phyloP scores from a whole-genome alignment of 2,329 filamentous ascomycete genomes.

The Capronia coronata region DNA sequence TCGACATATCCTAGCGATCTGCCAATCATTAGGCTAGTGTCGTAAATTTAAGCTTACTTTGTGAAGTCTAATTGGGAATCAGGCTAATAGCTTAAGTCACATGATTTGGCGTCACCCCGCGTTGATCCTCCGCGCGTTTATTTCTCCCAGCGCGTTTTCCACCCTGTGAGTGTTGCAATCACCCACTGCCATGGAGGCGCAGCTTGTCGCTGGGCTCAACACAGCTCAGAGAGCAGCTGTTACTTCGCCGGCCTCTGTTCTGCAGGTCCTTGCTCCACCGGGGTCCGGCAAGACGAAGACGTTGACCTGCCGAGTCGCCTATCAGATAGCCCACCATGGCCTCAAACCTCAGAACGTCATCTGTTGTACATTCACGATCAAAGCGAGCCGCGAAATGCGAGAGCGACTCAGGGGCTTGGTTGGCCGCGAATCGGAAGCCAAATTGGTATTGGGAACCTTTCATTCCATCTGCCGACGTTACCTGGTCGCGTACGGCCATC shows the following conservation, averaged over 20 bases:
- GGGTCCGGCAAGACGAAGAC: constrained; percentile 91
- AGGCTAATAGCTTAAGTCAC: constrained; percentile 1
- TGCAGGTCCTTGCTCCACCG: constrained; percentile 58
- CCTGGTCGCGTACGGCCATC: constrained; percentile 71
- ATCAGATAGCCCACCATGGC: constrained; percentile 66
- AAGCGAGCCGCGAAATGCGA: constrained; percentile 90
- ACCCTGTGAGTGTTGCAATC: not conserved
- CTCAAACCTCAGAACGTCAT: constrained; percentile 80
- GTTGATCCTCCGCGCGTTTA: not conserved
- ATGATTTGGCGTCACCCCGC: constrained; percentile 6
- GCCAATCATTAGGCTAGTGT: no score
- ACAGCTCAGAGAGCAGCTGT: constrained; percentile 58
- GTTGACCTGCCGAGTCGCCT: constrained; percentile 83
- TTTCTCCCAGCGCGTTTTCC: not conserved
- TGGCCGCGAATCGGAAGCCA: constrained; percentile 67
- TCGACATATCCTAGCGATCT: no score
- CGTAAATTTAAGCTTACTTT: no score
- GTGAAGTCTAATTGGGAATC: not conserved
- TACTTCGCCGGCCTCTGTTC: constrained; percentile 52
- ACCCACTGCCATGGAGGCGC: constrained; percentile 34
- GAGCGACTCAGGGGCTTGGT: constrained; percentile 74
- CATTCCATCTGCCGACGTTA: constrained; percentile 88
- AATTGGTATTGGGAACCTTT: constrained; percentile 83
- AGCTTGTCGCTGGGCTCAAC: constrained; percentile 58
- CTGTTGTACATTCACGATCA: constrained; percentile 95